Base-by-base conservation (phyloP, 371 early-diverging fungal genomes). In the Fennellomyces sp. region DNA sequence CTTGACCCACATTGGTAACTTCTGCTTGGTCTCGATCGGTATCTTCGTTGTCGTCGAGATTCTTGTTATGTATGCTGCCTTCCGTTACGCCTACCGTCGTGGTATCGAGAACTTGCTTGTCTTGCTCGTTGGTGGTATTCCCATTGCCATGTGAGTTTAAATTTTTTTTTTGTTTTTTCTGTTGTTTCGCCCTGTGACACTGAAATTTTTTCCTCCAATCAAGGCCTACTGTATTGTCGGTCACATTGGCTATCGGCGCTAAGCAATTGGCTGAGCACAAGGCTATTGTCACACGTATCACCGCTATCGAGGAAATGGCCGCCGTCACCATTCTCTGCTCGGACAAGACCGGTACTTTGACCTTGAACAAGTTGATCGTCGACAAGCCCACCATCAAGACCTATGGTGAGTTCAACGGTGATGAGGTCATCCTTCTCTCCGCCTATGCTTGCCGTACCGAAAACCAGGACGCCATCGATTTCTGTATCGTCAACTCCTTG, bases 281-380 rank as follows among this genome's bases (percentile, higher is more conserved):
- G 72, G 96, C 95, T 15, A 94, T 97, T 63, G 96, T 96, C 38
- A 87, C 94, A 28, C 88, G 89, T 50, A 86, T 96, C 66, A 87
- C 91, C 25, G 89, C 90, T 38, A 93, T 96, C 52, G 97, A 97
- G 77, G 94, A 94, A 61, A 85, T 97, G 71, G 97, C 96, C 19
- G 93, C 93, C 63, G 93, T 94, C 54, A 88, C 89, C 59, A 91
- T 96, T 58, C 92, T 97, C 61, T 96, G 96, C 81, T 91, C 94
- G 21, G 97, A 96, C 80, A 97, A 97, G 85, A 97, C 98, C 15
- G 98, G 98, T 56, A 97, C 97, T 21, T 80, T 97, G 60, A 97
- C 98, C 50, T 86, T 94, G 54, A 96, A 95, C 87, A 91, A 93
- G 80, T 88, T 96, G 79, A 86, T 81, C 65, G 90, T 94, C 41